Evolutionary conservation across 225 moss, liverwort and hornwort genomes (phyloP).

Genomic region (Sphagnum tenellum): DNA sequence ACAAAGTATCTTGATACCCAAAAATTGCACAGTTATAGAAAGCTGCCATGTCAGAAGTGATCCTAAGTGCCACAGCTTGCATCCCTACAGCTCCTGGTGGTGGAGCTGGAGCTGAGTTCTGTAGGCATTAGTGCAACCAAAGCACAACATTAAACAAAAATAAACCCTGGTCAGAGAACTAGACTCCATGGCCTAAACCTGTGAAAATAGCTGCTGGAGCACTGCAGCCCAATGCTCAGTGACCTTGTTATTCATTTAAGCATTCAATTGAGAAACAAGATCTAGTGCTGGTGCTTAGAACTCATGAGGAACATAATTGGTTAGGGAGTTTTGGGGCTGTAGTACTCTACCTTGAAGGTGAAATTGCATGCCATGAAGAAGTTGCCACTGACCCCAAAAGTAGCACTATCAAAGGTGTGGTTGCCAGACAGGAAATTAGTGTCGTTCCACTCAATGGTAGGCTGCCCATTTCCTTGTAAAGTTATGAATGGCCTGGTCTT

Average conservation of each 20-base stretch:
- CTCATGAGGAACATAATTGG: too few relatives aligned
- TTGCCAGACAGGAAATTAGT: conserved; percentile 25
- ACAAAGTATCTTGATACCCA: conserved; percentile 39
- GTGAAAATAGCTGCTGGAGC: too few relatives aligned
- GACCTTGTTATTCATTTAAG: background rate
- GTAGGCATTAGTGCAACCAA: background rate
- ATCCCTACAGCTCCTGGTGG: conserved; percentile 36
- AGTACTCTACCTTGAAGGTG: conserved; percentile 26
- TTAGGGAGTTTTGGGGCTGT: background rate
- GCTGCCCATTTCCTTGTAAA: conserved; percentile 34
- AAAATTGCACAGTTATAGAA: conserved; percentile 37
- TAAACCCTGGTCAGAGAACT: too few relatives aligned
- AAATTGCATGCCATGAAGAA: conserved; percentile 33
- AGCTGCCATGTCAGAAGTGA: conserved; percentile 34
- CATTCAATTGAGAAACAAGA: too few relatives aligned
- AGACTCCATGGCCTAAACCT: too few relatives aligned
- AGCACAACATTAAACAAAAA: background rate
- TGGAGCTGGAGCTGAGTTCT: conserved; percentile 39
- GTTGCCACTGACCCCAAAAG: conserved; percentile 34
- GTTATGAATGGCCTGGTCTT: conserved; percentile 32
- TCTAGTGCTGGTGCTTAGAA: too few relatives aligned
- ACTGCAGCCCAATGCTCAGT: too few relatives aligned
- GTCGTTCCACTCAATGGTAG: conserved; percentile 37
- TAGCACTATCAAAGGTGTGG: conserved; percentile 47
- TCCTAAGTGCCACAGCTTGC: conserved; percentile 51